Conservation (phyloP, 148 eudicot genomes). For the Spergularia bocconei region DNA sequence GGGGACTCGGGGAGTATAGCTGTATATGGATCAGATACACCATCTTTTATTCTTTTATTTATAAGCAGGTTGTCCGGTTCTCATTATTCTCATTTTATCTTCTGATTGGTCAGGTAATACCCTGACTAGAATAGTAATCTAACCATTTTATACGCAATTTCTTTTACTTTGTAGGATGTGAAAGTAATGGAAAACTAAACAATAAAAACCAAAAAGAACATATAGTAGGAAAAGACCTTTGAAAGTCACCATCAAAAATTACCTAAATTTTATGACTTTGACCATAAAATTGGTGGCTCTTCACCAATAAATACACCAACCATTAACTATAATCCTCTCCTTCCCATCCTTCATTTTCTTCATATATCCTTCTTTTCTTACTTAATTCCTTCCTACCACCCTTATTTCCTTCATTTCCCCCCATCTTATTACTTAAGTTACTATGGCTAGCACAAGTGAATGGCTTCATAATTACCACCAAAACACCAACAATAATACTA, state of each 20-base stretch:
- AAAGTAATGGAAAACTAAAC: slow-evolving; percentile 5
- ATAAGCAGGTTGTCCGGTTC: too few relatives aligned
- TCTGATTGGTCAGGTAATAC: too few relatives aligned
- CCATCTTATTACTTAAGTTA: neutral
- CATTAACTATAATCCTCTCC: slow-evolving; percentile 5
- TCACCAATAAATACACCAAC: slow-evolving; percentile 32
- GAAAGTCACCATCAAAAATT: slow-evolving; percentile 29
- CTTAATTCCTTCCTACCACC: neutral
- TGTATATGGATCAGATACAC: too few relatives aligned
- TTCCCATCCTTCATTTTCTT: neutral
- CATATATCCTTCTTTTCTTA: neutral
- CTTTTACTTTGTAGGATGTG: neutral
- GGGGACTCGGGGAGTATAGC: too few relatives aligned
- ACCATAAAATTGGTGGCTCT: slow-evolving; percentile 27
- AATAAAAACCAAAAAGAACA: neutral
- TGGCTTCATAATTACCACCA: slow-evolving; percentile 33
- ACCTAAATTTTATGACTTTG: slow-evolving; percentile 38
- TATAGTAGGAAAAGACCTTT: neutral
- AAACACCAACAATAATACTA: slow-evolving; percentile 5
- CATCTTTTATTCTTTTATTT: too few relatives aligned
- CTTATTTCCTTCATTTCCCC: neutral
- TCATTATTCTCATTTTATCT: too few relatives aligned
- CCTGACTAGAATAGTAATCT: too few relatives aligned
- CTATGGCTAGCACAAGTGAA: slow-evolving; percentile 31
- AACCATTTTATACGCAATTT: too few relatives aligned